phyloP scores from a whole-genome alignment of 2,329 filamentous ascomycete species.

The Byssothecium circinans region DNA sequence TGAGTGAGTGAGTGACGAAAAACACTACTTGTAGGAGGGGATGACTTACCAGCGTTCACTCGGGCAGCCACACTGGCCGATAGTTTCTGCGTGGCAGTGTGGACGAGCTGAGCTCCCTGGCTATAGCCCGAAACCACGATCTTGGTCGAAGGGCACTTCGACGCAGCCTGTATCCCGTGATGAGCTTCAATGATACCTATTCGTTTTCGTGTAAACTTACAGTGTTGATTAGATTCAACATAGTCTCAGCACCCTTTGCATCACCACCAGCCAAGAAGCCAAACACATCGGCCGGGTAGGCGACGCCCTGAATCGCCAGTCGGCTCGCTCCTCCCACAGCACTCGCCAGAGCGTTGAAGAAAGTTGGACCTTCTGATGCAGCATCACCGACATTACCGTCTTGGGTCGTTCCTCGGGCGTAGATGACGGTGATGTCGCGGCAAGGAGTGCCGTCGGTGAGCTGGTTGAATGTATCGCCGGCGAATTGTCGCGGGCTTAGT shows the following conservation, averaged over 20 bases:
- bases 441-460: conserved; percentile 41
- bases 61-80: conserved; percentile 3
- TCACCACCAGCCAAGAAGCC: conserved; percentile 55
- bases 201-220: conserved; percentile 28
- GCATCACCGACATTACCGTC: conserved; percentile 48
- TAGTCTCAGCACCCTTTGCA: conserved; percentile 45
- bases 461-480: conserved; percentile 31
- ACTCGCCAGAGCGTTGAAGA: conserved; percentile 31
- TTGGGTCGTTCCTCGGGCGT: conserved; percentile 48
- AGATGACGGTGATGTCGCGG: conserved; percentile 51
- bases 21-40: not conserved
- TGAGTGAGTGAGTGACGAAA: not conserved
- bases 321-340: conserved; percentile 31
- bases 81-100: conserved; percentile 29
- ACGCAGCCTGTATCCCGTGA: conserved; percentile 13
- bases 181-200: no score
- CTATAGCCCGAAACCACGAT: conserved; percentile 36
- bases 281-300: conserved; percentile 29
- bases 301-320: conserved; percentile 37
- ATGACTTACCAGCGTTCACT: conserved; percentile 7
- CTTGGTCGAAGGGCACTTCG: conserved; percentile 36
- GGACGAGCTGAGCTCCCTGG: conserved; percentile 39
- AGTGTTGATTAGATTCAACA: conserved; percentile 43
- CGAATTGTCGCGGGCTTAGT: conserved; percentile 20
- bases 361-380: conserved; percentile 47